Percentiles rank a stretch among this genome's conserved stretches.
Conservation (phyloP, 192 early-diverging fungal species). For the Chytriomyces sp. region DNA sequence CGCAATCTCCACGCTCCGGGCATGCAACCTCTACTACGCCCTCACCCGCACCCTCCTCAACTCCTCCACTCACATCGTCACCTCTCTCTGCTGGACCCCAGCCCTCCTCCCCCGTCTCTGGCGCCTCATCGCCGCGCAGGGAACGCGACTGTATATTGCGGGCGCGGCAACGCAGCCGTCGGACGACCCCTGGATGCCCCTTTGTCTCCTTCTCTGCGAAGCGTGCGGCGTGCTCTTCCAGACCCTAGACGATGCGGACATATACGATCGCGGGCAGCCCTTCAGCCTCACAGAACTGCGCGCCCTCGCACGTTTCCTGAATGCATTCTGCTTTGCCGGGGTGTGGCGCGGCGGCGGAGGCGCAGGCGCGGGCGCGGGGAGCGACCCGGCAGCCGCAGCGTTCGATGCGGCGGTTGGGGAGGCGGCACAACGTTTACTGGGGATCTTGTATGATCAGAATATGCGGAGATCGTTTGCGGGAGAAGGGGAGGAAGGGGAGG, state of each 20-base stretch:
- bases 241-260: conserved; percentile 65
- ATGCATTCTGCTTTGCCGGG: conserved; percentile 64
- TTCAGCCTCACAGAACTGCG: conserved; percentile 55
- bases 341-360: conserved; percentile 39
- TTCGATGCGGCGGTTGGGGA: not conserved
- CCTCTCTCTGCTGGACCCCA: conserved; percentile 54
- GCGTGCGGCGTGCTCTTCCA: conserved; percentile 57
- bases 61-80: conserved; percentile 53
- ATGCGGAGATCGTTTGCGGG: conserved; percentile 1
- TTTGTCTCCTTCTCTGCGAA: conserved; percentile 69
- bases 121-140: conserved; percentile 56
- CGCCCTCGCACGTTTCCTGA: conserved; percentile 60
- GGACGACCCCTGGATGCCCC: conserved; percentile 57
- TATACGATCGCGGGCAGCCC: conserved; percentile 62
- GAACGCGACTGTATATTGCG: conserved; percentile 55
- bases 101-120: conserved; percentile 58
- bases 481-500: not conserved
- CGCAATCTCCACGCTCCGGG: not conserved
- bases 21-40: conserved; percentile 3
- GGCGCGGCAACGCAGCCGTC: conserved; percentile 50
- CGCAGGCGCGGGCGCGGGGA: not conserved
- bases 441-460: conserved; percentile 26
- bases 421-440: conserved; percentile 4
- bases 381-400: not conserved
- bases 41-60: conserved; percentile 34